Evolutionary conservation across 306 rosid species (phyloP).

Genomic region (Notholithocarpus densiflorus): DNA sequence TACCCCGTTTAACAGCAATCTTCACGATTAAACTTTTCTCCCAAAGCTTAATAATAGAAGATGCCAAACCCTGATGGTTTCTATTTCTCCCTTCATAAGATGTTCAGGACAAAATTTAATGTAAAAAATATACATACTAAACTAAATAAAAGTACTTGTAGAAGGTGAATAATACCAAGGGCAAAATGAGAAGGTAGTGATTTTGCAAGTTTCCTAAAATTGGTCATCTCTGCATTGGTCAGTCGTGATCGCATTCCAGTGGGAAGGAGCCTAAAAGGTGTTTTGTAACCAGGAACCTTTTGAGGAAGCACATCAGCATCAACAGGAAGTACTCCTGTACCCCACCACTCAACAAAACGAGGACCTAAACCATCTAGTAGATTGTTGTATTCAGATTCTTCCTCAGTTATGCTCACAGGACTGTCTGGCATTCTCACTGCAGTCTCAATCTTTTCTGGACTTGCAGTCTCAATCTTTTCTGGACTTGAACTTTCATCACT

Average conservation of each 20-base stretch:
- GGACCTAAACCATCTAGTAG: constrained; percentile 84
- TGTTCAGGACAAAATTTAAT: constrained; percentile 6
- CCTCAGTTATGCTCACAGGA: constrained; percentile 50
- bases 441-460: constrained; percentile 33
- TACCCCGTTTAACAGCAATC: constrained; percentile 93
- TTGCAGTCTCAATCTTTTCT: constrained; percentile 33
- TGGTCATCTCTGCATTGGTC: constrained; percentile 76
- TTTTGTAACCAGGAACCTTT: constrained; percentile 70
- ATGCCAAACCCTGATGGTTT: constrained; percentile 92
- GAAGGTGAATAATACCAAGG: constrained; percentile 56
- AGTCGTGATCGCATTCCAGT: constrained; percentile 70
- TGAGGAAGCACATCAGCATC: constrained; percentile 92
- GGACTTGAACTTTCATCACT: constrained; percentile 28
- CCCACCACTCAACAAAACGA: constrained; percentile 97
- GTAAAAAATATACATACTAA: constrained; percentile 18
- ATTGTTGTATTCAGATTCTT: constrained; percentile 68
- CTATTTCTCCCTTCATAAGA: constrained; percentile 77
- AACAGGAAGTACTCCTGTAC: constrained; percentile 87
- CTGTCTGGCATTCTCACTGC: constrained; percentile 25
- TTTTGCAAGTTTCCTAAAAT: constrained; percentile 72
- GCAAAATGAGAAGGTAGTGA: constrained; percentile 96
- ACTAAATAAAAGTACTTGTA: constrained; percentile 2
- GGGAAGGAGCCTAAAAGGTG: constrained; percentile 93
- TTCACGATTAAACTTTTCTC: constrained; percentile 86
- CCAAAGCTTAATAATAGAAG: constrained; percentile 83